Evolutionary conservation across 2,329 filamentous ascomycete genomes (phyloP), one percentile per base, ranked within the genome.

Genomic region (Ophiostoma perfectum): DNA sequence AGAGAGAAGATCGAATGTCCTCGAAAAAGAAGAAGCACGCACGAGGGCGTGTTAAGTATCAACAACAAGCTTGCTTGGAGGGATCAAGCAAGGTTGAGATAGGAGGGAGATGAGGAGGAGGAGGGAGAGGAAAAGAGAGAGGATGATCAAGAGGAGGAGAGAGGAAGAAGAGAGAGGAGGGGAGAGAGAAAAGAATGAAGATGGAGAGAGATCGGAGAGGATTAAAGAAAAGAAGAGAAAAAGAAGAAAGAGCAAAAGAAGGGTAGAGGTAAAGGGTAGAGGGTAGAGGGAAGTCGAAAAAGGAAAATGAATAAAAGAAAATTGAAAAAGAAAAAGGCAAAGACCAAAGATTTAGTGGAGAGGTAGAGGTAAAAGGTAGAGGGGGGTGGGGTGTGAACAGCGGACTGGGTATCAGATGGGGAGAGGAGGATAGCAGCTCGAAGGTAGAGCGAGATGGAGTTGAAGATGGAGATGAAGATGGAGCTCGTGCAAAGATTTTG

Each of bases 21-120:
- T 64, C 62, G 9, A 3, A 27, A 8, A 7, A 5, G 47, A 44
- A 66, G 44, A 39, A 39, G 39, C 65, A 67, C 52, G 68, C 68
- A 65, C 68, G 27, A 9, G 68, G 14, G 67, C 55, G 64, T 47
- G 18, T 41, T 42, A 5, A 16, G 36, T 63, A n/a, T 11, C 14
- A 42, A 14, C 67, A 66, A 63, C 67, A 66, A 63, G 44, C 68
- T 64, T 66, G 60, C 64, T 41, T 42, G 47, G 64, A 52, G 64
- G 27, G 38, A 66, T 27, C 44, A 58, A 60, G 39, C 60, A 63
- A 63, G 60, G 38, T 42, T 42, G 63, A 45, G 27, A 12, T 55
- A 55, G 12, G 38, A 41, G 65, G 41, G 38, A 41, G 62, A 45
- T 14, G 47, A 45, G 47, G 58, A 52, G 36, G n/a, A 39, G 49